Base-by-base conservation (phyloP, 83 land plant species). In the Larix sibirica region DNA sequence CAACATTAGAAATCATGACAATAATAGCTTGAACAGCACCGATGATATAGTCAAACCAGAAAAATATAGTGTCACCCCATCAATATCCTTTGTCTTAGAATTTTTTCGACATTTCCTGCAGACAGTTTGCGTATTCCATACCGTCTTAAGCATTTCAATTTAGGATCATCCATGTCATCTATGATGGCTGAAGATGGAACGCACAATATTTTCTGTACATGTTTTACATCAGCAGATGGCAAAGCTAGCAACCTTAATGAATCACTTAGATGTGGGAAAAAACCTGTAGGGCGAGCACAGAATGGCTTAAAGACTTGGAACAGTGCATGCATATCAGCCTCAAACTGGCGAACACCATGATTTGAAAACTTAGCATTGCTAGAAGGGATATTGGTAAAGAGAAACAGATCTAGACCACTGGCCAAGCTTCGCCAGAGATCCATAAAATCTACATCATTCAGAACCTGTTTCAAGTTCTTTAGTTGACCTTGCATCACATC, bases 251-350 rank as follows among this genome's bases (percentile, higher is more conserved):
- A 58, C 70, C 77, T 85, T 80, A 93, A 70, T 9, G 93, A 89
- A 81, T 96, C 97, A 79, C 83, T 86, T 24, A 88, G 44, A 76
- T 79, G 82, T 16, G 92, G 92, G 81, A 98, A 98, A 83, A 98
- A 96, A 62, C 96, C 94, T 83, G 94, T 90, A n/a, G 99, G 99
- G 58, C 99, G 89, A 88, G 91, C 83, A 89, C 99, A 98, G 87
- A 90, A 98, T 64, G 21, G 68, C 68, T 64, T 64, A 64, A 28
- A 50, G 56, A 50, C 13, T 18, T 91, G 90, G 83, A 93, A 92
- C 33, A 96, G 77, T 16, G 92, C 90, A 42, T 88, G 76, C 75
- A 94, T 26, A 83, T 98, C 99, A 70, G 70, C 82, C 33, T 80
- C 82, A 62, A 97, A 86, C 81, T 92, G 93, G 65, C 82, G 89